Evolutionary conservation across 2,329 filamentous ascomycete species (phyloP).

Genomic region (Epichloe amarillans): DNA sequence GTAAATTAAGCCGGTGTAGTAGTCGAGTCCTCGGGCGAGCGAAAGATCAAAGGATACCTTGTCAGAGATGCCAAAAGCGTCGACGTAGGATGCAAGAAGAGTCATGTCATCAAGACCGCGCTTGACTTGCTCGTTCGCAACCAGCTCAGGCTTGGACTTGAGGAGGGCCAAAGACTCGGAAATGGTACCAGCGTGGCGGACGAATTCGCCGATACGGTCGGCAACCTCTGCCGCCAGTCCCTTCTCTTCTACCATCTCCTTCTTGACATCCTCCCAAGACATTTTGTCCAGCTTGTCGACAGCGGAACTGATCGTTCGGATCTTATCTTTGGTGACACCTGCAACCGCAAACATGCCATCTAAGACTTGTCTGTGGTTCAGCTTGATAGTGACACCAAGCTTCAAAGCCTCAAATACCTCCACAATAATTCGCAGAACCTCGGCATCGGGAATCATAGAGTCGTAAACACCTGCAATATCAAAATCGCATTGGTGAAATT

Average conservation of each 20-base stretch:
- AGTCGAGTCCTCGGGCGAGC: conserved; percentile 81
- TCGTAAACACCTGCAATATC: conserved; percentile 85
- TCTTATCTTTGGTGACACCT: conserved; percentile 76
- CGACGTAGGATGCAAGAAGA: conserved; percentile 68
- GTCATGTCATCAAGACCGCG: conserved; percentile 71
- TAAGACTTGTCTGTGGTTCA: conserved; percentile 89
- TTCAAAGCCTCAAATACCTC: conserved; percentile 76
- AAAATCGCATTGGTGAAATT: conserved; percentile 97
- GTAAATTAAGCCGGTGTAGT: conserved; percentile 84
- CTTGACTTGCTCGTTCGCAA: conserved; percentile 61
- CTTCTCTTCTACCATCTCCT: conserved; percentile 90
- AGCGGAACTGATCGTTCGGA: conserved; percentile 78
- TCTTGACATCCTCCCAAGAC: conserved; percentile 78
- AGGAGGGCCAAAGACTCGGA: conserved; percentile 58
- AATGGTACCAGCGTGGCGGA: conserved; percentile 60
- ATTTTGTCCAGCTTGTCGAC: conserved; percentile 94
- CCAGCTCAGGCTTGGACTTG: conserved; percentile 51
- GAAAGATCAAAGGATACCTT: conserved; percentile 81
- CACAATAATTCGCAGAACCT: conserved; percentile 70
- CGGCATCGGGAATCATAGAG: conserved; percentile 82
- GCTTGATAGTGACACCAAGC: conserved; percentile 69
- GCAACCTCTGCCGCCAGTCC: conserved; percentile 64
- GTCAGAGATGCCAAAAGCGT: conserved; percentile 59
- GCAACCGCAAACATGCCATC: conserved; percentile 87
- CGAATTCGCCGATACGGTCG: conserved; percentile 77